Evolutionary conservation across 2,329 filamentous ascomycete genomes (phyloP).

Genomic region (Fusarium phyllophilum): DNA sequence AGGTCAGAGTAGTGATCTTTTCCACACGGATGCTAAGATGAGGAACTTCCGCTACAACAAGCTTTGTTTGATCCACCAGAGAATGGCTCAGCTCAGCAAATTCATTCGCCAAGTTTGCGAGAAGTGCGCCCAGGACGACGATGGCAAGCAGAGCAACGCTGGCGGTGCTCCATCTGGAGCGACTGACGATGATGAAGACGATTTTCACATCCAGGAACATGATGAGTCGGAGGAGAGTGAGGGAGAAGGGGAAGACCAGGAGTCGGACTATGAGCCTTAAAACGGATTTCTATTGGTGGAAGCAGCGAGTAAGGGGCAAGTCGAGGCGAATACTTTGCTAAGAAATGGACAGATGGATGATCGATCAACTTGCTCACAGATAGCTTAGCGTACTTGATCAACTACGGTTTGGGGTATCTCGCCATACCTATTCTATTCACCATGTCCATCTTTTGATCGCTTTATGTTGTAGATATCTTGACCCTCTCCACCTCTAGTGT

Average conservation of each 20-base stretch:
- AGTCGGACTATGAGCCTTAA: conserved; percentile 25
- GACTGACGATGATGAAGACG: neutral
- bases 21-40: conserved; percentile 15
- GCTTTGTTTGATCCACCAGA: neutral
- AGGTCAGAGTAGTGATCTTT: neutral
- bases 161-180: neutral
- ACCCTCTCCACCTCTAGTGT: conserved; percentile 82
- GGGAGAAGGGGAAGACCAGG: conserved; percentile 4
- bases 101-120: conserved; percentile 25
- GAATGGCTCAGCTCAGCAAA: conserved; percentile 1
- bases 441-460: neutral
- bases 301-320: neutral
- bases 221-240: neutral
- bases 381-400: conserved; percentile 3
- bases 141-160: neutral
- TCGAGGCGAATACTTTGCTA: neutral
- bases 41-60: neutral
- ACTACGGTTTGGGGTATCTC: conserved; percentile 32
- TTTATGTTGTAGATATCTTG: conserved; percentile 57
- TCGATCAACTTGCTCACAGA: neutral
- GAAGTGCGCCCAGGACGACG: conserved; percentile 1
- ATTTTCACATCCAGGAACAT: neutral
- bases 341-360: neutral
- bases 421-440: conserved; percentile 13
- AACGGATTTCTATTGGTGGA: neutral